Evolutionary conservation across 805 yeast species (phyloP).

Genomic region (Zygoascus tannicola): DNA sequence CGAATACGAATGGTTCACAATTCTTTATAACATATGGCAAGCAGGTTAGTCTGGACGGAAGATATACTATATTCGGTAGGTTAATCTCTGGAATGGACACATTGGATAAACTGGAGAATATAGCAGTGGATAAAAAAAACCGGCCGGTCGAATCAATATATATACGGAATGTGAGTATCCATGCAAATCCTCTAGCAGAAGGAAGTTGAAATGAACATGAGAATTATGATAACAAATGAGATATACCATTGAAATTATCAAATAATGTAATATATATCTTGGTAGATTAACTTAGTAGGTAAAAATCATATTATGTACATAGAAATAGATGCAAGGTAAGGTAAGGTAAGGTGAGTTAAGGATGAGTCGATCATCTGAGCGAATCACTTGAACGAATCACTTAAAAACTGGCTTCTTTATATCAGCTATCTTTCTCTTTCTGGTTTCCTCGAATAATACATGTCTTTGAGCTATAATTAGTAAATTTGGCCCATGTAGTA

Average conservation of each 20-base stretch:
- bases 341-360: too few species aligned
- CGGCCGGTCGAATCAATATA: constrained; percentile 28
- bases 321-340: too few species aligned
- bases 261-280: too few species aligned
- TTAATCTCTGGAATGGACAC: constrained; percentile 39
- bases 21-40: constrained; percentile 74
- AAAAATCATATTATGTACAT: too few species aligned
- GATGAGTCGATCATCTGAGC: too few species aligned
- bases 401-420: constrained; percentile 20
- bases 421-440: constrained; percentile 62
- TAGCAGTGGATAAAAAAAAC: constrained; percentile 38
- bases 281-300: too few species aligned
- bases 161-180: constrained; percentile 30
- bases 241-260: too few species aligned
- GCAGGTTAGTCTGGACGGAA: constrained; percentile 64
- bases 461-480: constrained; percentile 59
- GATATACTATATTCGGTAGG: constrained; percentile 69
- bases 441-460: constrained; percentile 80
- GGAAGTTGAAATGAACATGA: too few species aligned
- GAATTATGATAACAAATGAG: too few species aligned
- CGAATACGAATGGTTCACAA: constrained; percentile 85
- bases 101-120: constrained; percentile 50
- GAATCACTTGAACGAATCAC: constrained; percentile 6
- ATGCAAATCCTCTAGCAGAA: constrained; percentile 37
- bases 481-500: too few species aligned